phyloP scores from a whole-genome alignment of 2,329 filamentous ascomycete genomes.

The Talaromyces sp. region DNA sequence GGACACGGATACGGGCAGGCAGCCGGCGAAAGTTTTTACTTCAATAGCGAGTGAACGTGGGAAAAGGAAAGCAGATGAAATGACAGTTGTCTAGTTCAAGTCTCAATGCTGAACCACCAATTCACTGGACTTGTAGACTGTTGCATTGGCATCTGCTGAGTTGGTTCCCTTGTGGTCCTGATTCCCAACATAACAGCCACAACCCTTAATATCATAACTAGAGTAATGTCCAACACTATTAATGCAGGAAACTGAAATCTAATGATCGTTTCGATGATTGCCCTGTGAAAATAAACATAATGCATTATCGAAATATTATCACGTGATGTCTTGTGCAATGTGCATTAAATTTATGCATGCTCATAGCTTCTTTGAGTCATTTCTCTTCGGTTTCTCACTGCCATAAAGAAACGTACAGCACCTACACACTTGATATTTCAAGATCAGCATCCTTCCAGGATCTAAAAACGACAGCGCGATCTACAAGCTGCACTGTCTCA shows the following conservation, averaged over 20 bases:
- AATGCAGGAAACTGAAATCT: neutral
- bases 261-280: no score
- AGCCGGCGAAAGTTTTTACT: neutral
- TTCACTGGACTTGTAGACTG: neutral
- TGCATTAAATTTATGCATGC: neutral
- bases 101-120: neutral
- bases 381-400: neutral
- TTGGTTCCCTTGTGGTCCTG: neutral
- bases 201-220: neutral
- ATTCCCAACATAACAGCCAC: neutral
- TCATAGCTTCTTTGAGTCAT: neutral
- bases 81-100: neutral
- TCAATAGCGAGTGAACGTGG: neutral
- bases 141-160: neutral
- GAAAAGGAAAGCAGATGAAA: slow-evolving; percentile 14
- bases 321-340: neutral
- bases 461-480: no score
- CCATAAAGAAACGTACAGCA: neutral
- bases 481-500: neutral
- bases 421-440: neutral
- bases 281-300: neutral
- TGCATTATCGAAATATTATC: neutral
- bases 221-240: neutral
- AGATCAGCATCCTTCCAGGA: neutral
- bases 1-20: slow-evolving; percentile 24